These are phyloP conservation scores for Blechomonas ayalai DNA, from an alignment of 208 protist species.

Conservation along the genomic window DNA sequence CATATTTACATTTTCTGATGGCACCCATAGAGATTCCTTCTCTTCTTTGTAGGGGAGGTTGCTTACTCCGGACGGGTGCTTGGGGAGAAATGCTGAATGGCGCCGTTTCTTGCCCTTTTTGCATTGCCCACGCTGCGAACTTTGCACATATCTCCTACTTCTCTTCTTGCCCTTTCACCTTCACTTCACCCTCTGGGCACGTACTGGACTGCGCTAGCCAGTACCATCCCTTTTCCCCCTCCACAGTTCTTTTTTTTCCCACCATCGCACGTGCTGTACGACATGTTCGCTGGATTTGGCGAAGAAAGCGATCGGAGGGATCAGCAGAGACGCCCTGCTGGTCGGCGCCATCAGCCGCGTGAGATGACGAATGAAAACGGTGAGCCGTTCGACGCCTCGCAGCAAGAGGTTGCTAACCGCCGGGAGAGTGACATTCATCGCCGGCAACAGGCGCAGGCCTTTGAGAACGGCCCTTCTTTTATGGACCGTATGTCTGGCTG, in stretches of 20 bases:
- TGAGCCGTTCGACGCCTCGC: constrained; percentile 11
- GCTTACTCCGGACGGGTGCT: too few species aligned
- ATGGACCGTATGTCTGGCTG: constrained; percentile 45
- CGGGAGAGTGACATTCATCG: constrained; percentile 8
- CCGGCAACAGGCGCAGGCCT: constrained; percentile 21
- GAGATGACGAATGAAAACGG: constrained; percentile 37
- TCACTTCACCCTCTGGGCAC: neutral
- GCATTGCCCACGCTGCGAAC: neutral
- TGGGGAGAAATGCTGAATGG: too few species aligned
- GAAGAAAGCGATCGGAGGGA: constrained; percentile 40
- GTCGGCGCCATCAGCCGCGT: constrained; percentile 46
- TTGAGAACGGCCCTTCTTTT: constrained; percentile 31
- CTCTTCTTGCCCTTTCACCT: neutral
- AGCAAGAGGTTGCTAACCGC: neutral
- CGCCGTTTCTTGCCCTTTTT: neutral
- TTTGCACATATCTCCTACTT: neutral
- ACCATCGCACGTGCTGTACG: neutral
- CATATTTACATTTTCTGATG: constrained; percentile 1
- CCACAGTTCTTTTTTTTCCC: neutral
- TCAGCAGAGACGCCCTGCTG: constrained; percentile 20
- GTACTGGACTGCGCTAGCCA: neutral
- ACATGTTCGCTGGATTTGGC: constrained; percentile 20
- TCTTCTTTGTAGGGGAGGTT: too few species aligned
- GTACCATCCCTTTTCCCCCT: neutral
- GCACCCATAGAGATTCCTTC: too few species aligned